Conservation (phyloP, 345 rosid genomes). For the Lepidium sativum region DNA sequence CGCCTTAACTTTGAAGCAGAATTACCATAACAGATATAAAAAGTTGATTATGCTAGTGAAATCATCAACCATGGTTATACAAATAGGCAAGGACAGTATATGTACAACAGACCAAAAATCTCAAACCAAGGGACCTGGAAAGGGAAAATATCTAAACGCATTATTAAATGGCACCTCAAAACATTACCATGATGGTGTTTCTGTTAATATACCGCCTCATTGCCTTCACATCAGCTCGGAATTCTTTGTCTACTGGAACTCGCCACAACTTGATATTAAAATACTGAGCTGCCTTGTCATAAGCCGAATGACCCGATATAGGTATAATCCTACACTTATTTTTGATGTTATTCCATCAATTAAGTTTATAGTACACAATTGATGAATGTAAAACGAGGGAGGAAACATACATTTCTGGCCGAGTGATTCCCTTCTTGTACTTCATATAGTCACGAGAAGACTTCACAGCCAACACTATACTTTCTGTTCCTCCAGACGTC, state of each 20-base stretch:
- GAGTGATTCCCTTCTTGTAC: constrained; percentile 69
- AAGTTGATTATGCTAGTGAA: not conserved
- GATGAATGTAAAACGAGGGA: not conserved
- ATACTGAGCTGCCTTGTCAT: constrained; percentile 95
- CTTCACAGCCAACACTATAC: constrained; percentile 87
- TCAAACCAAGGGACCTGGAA: not conserved
- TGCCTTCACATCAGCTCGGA: constrained; percentile 81
- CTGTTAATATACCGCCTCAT: constrained; percentile 48
- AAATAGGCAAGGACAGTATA: not conserved
- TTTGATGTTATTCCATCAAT: constrained; percentile 10
- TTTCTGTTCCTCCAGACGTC: constrained; percentile 99
- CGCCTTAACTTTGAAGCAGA: not conserved
- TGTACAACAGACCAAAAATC: not conserved
- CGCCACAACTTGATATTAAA: constrained; percentile 91
- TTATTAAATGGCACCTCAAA: not conserved
- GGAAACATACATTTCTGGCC: constrained; percentile 70
- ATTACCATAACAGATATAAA: not conserved
- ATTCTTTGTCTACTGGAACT: constrained; percentile 72
- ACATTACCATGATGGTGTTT: constrained; percentile 80
- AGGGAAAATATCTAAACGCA: not conserved
- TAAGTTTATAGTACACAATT: not conserved
- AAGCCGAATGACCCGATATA: constrained; percentile 91
- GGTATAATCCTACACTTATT: constrained; percentile 70
- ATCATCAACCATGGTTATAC: not conserved
- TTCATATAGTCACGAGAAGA: constrained; percentile 93